Evolutionary conservation across 176 grass and related monocot species (phyloP).

Genomic region (Calamus simplicifolius): DNA sequence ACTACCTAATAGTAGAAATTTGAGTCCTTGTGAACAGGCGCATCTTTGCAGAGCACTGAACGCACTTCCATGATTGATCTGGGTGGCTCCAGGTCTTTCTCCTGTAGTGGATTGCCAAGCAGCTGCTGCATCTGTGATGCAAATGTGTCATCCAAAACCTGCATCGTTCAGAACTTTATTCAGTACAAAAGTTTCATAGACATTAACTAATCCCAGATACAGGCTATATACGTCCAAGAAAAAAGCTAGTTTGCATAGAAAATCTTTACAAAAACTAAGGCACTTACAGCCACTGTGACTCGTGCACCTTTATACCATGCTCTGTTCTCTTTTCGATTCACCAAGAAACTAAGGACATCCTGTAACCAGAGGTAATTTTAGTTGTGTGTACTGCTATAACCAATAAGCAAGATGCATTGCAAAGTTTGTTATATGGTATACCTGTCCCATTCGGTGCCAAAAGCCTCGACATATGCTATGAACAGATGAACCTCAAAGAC

Average conservation of each 20-base stretch:
- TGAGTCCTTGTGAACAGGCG: slow-evolving; percentile 57
- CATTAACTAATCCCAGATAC: no score
- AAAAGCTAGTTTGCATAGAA: not conserved
- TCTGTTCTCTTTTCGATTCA: slow-evolving; percentile 87
- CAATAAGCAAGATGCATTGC: no score
- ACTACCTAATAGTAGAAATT: slow-evolving; percentile 61
- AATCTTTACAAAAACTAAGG: not conserved
- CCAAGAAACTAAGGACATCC: slow-evolving; percentile 91
- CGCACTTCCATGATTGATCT: slow-evolving; percentile 96
- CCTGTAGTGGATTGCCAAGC: slow-evolving; percentile 66
- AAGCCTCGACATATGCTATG: slow-evolving; percentile 71
- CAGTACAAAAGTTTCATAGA: no score
- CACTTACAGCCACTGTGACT: slow-evolving; percentile 74
- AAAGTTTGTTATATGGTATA: slow-evolving; percentile 8
- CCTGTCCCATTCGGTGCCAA: slow-evolving; percentile 94
- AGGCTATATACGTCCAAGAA: not conserved
- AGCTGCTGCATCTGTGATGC: slow-evolving; percentile 87
- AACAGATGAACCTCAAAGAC: slow-evolving; percentile 87
- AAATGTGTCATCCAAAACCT: slow-evolving; percentile 94
- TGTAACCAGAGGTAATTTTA: slow-evolving; percentile 20
- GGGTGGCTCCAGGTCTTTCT: slow-evolving; percentile 74
- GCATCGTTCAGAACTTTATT: slow-evolving; percentile 8
- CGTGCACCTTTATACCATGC: slow-evolving; percentile 83
- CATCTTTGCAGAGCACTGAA: slow-evolving; percentile 92
- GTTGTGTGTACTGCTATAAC: not conserved